Base-by-base conservation (phyloP, 169 alveolate genomes). In the Eimeria maxima region DNA sequence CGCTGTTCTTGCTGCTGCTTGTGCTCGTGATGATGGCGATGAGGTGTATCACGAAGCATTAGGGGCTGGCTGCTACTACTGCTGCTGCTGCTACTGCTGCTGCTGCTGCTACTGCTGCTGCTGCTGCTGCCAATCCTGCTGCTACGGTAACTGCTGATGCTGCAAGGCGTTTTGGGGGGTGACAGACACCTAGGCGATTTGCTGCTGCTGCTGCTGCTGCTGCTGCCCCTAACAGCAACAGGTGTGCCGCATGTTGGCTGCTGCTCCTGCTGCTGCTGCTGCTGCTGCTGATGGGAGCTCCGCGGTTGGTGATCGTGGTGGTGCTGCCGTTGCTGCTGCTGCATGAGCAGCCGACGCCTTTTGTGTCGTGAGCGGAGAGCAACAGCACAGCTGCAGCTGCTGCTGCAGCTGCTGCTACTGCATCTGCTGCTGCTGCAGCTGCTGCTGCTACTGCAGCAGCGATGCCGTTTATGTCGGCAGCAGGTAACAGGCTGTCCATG, bases 401-500 rank as follows among this genome's bases (percentile, higher is more conserved):
- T 50, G 57, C n/a, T n/a, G n/a, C n/a, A n/a, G n/a, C n/a, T n/a
- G n/a, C n/a, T n/a, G n/a, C n/a, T n/a, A n/a, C n/a, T n/a, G n/a
- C n/a, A n/a, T n/a, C n/a, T n/a, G n/a, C n/a, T n/a, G n/a, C n/a
- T n/a, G n/a, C n/a, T n/a, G n/a, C n/a, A n/a, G n/a, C n/a, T n/a
- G n/a, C n/a, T n/a, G n/a, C 57, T 50, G 57, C 57, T 73, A 50
- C 84, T 73, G 84, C 84, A 33, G 84, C 84, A 73, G 84, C 84
- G 84, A 50, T 73, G 53, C 53, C 84, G 44, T 24, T 73, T 73
- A 18, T 73, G 53, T 7, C 42, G 84, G 84, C 84, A 73, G 84
- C 84, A 73, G 53, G 84, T 16, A 18, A 38, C 16, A 7, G 84
- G 53, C 45, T 73, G 53, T 27, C 53, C 55, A 18, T 18, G 84